These are phyloP conservation scores for Butyriboletus loyo DNA, from an alignment of 768 basidiomycete genomes.

Conservation along the genomic window DNA sequence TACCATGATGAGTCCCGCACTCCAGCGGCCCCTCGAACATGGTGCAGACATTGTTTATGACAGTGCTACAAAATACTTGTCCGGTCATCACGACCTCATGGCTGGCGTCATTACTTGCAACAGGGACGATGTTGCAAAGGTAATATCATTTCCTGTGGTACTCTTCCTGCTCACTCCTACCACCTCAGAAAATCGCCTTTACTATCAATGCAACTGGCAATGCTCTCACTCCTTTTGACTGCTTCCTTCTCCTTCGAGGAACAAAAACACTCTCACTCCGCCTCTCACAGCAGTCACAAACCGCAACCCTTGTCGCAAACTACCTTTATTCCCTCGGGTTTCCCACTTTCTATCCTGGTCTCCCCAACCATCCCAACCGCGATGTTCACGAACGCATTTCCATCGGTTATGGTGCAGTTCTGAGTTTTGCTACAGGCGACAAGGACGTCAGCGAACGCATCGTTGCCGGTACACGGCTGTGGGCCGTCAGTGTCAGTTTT, in stretches of 20 bases:
- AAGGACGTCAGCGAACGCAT: conserved; percentile 88
- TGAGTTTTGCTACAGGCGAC: conserved; percentile 93
- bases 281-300: conserved; percentile 90
- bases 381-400: conserved; percentile 92
- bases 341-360: conserved; percentile 88
- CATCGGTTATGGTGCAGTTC: conserved; percentile 86
- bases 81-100: conserved; percentile 99
- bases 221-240: conserved; percentile 92
- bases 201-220: conserved; percentile 93
- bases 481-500: conserved; percentile 98
- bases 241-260: conserved; percentile 92
- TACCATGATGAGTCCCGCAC: conserved; percentile 99
- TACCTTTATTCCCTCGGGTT: conserved; percentile 87
- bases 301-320: conserved; percentile 77
- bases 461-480: conserved; percentile 87
- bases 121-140: conserved; percentile 86
- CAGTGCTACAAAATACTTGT: conserved; percentile 95
- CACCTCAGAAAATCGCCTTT: conserved; percentile 75
- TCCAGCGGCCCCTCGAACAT: conserved; percentile 91
- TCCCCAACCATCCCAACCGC: conserved; percentile 74
- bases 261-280: conserved; percentile 95
- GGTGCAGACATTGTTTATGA: conserved; percentile 98
- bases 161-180: neutral
- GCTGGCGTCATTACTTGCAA: conserved; percentile 93
- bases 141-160: conserved; percentile 17